phyloP scores from a whole-genome alignment of 2,329 filamentous ascomycete genomes.

The Fusarium oligoseptatum region DNA sequence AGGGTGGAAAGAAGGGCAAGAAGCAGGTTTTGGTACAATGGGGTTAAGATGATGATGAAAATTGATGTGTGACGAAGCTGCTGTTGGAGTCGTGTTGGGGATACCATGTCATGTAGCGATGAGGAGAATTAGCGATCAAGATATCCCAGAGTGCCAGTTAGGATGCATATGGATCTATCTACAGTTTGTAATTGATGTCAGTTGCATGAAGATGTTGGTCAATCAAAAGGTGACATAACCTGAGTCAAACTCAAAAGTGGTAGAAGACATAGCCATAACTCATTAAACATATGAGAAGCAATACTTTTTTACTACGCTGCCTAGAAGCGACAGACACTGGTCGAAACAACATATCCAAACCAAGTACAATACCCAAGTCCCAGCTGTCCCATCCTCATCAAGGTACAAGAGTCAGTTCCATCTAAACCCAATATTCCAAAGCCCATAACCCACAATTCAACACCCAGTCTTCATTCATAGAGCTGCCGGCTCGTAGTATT shows the following conservation, averaged over 20 bases:
- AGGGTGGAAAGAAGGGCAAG: conserved; percentile 71
- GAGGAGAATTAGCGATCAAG: conserved; percentile 3
- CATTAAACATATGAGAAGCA: neutral
- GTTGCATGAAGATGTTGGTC: neutral
- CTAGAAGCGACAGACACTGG: neutral
- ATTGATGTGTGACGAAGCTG: neutral
- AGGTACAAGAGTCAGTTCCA: neutral
- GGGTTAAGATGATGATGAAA: conserved; percentile 57
- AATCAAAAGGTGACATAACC: neutral
- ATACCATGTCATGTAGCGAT: neutral
- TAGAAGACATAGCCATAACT: neutral
- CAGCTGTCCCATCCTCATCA: neutral
- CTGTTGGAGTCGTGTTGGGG: neutral
- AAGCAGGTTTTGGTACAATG: conserved; percentile 73
- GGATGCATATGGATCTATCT: neutral
- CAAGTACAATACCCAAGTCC: neutral
- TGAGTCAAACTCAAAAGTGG: too few relatives aligned
- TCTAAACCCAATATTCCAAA: neutral
- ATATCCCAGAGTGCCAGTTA: neutral
- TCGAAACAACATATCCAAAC: neutral
- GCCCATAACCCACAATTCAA: neutral
- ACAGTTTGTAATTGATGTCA: neutral
- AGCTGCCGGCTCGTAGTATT: conserved; percentile 73
- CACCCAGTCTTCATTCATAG: conserved; percentile 36
- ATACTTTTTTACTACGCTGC: neutral